Evolutionary conservation across 2,329 filamentous ascomycete genomes (phyloP), one percentile per base, ranked within the genome.

Genomic region (Fusarium equiseti): DNA sequence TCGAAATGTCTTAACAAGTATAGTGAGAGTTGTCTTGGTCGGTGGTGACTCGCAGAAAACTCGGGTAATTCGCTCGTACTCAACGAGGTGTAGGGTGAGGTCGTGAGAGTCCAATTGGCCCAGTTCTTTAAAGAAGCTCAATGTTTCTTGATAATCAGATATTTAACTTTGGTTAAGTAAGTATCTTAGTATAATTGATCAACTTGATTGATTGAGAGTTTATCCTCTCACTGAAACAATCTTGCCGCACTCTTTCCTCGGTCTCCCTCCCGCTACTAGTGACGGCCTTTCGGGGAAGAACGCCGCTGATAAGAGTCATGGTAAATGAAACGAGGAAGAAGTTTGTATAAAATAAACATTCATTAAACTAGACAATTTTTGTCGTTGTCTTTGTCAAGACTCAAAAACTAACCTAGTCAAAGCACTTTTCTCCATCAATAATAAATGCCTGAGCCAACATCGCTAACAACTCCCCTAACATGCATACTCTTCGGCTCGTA

Each of bases 1-100:
- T 64, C 44, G 11, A 35, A 35, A 42, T n/a, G 35, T 32, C 31
- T 60, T 20, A 11, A 6, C 18, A 42, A 48, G 43, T 63, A 43
- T 51, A 29, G 43, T 49, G 48, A 64, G 64, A 56, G 56, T 44
- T 59, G 45, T 53, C 48, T 45, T 62, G 42, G 26, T 20, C 42
- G 18, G 27, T 66, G 50, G 51, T 54, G 50, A 50, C 51, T 66
- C 73, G 73, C 72, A 62, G 73, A 75, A 75, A 75, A 59, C 60
- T 75, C 73, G 73, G 73, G 54, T 76, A 75, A 76, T 76, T 69
- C 55, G 55, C 66, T 70, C 60, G 35, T 27, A 38, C 22, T 63
- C 18, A 51, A 56, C 24, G 32, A 22, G 26, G 26, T 67, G 18
- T 22, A 22, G 20, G 31, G 38, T 27, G 12, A 53, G 40, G 22